Conservation (phyloP, 441 rosid genomes). For the Populus hybrid region DNA sequence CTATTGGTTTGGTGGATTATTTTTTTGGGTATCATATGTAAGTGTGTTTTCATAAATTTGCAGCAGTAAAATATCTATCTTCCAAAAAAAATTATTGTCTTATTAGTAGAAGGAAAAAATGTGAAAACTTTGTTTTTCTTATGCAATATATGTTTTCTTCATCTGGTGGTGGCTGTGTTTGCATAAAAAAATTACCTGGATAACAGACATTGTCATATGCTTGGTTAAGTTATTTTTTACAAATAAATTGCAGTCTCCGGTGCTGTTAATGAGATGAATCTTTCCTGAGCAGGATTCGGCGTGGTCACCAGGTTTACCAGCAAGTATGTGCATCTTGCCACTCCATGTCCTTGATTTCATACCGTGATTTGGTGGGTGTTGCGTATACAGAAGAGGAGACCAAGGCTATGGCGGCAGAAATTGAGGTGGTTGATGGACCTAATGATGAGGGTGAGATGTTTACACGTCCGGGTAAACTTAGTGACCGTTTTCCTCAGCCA, state of each 20-base stretch:
- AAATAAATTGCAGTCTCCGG: neutral
- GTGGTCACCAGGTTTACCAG: slow-evolving; percentile 98
- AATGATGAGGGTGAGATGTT: slow-evolving; percentile 99
- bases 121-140: no score
- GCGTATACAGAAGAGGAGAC: slow-evolving; percentile 98
- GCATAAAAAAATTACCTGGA: neutral
- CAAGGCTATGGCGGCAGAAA: slow-evolving; percentile 99
- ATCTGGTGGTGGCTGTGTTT: neutral
- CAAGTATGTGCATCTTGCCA: slow-evolving; percentile 99
- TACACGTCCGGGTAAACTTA: slow-evolving; percentile 97
- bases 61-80: neutral
- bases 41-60: neutral
- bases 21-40: no score
- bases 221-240: neutral
- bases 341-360: slow-evolving; percentile 94
- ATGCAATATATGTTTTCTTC: neutral
- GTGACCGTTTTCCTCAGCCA: slow-evolving; percentile 96
- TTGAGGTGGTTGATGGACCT: slow-evolving; percentile 98
- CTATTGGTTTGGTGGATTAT: neutral
- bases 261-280: slow-evolving; percentile 11
- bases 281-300: slow-evolving; percentile 77
- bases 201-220: neutral
- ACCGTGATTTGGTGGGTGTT: slow-evolving; percentile 96
- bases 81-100: neutral
- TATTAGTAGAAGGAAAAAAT: no score